A percentile compares a stretch with the other conserved stretches of the same genome.
These are phyloP conservation scores for Shiraia bambusicola DNA, from an alignment of 2,329 filamentous ascomycete species.

Conservation along the genomic window DNA sequence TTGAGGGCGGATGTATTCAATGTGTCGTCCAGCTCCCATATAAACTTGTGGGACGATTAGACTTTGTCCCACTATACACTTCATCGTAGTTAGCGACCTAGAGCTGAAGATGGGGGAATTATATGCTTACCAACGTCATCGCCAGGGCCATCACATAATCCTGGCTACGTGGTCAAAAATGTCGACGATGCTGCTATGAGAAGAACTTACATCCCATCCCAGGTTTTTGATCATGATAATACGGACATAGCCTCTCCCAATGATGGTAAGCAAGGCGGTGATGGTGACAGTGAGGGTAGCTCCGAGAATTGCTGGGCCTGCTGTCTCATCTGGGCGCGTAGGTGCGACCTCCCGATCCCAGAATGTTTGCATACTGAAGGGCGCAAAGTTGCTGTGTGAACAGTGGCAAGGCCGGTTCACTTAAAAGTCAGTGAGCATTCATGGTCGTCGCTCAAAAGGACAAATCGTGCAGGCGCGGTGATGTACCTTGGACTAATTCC, in stretches of 20 bases:
- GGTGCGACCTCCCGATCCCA: neutral
- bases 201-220: slow-evolving; percentile 50
- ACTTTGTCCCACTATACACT: slow-evolving; percentile 45
- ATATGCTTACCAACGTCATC: slow-evolving; percentile 36
- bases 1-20: slow-evolving; percentile 44
- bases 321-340: slow-evolving; percentile 34
- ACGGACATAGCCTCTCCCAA: slow-evolving; percentile 52
- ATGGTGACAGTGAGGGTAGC: slow-evolving; percentile 46
- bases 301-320: slow-evolving; percentile 44
- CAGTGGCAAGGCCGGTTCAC: neutral
- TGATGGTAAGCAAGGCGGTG: slow-evolving; percentile 45
- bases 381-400: neutral
- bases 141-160: slow-evolving; percentile 50
- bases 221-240: slow-evolving; percentile 51
- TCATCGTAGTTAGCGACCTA: slow-evolving; percentile 4
- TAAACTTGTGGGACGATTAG: slow-evolving; percentile 47
- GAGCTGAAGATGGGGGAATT: neutral
- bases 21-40: slow-evolving; percentile 51
- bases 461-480: no score
- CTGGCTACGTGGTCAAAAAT: slow-evolving; percentile 7
- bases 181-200: slow-evolving; percentile 8
- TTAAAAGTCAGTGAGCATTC: no score
- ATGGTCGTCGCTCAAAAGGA: no score
- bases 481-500: no score
- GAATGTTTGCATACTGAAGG: neutral